Evolutionary conservation across 169 alveolate genomes (phyloP), one percentile per base, ranked within the genome.

Genomic region (Cryptosporidium andersoni): DNA sequence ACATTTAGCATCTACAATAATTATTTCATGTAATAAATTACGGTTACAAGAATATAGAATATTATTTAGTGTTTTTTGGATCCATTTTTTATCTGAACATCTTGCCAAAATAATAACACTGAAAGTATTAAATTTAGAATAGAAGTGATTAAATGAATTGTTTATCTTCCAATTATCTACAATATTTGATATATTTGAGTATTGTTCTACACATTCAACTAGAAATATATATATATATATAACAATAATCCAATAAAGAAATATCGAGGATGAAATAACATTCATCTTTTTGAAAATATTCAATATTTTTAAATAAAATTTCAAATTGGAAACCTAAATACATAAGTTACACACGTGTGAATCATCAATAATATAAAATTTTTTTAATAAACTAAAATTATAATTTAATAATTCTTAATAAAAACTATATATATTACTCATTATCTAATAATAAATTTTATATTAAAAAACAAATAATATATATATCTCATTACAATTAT

Each of bases 21-120:
- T 74, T 74, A 74, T 74, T 55, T 74, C 85, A n/a, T 74, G 85
- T 25, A 74, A 42, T 74, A 74, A 60, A 60, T 74, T 74, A 37
- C 85, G n/a, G 37, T 74, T 74, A 25, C 74, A 25, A 45, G 85
- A 58, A 55, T 58, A 42, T 43, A 74, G 60, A 36, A 74, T 56
- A 48, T 68, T 74, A 48, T 47, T 74, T 14, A 74, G 39, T 6
- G 85, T 74, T 12, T 48, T 64, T 6, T 74, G 74, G 60, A 74
- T 12, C 68, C 55, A 42, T n/a, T 74, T 68, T 7, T 14, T 58
- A 74, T 74, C 68, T 9, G 55, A 66, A 55, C 85, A 74, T 43
- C 60, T 58, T 12, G 85, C 74, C 25, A 74, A 25, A 11, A 74
- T 60, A 25, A 74, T 43, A 36, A 74, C 40, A 16, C 74, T 55